Conservation (phyloP, 352 stramenopile genomes). For the Pseudoperonospora humuli region DNA sequence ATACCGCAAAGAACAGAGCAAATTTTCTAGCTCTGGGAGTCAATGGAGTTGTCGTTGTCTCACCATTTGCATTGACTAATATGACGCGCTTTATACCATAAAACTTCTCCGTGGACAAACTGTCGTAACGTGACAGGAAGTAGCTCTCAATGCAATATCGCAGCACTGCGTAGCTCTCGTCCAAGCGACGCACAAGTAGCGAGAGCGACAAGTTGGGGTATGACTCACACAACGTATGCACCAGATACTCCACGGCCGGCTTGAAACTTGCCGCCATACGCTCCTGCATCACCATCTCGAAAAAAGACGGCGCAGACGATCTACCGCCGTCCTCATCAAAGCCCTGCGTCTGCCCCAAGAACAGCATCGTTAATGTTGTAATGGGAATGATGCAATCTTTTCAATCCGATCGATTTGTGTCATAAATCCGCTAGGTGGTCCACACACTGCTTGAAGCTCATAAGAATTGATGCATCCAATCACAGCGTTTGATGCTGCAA, state of each 20-base stretch:
- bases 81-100: slow-evolving; percentile 82
- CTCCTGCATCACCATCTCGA: slow-evolving; percentile 85
- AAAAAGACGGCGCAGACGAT: slow-evolving; percentile 48
- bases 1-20: slow-evolving; percentile 52
- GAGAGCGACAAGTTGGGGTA: slow-evolving; percentile 53
- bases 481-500: slow-evolving; percentile 16
- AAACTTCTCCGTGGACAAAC: slow-evolving; percentile 74
- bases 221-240: slow-evolving; percentile 62
- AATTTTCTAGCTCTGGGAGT: slow-evolving; percentile 36
- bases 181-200: slow-evolving; percentile 54
- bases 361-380: no score
- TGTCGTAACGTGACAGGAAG: slow-evolving; percentile 70
- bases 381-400: background rate
- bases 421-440: background rate
- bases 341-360: slow-evolving; percentile 75
- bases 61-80: slow-evolving; percentile 5
- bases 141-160: slow-evolving; percentile 52
- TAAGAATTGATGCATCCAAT: slow-evolving; percentile 21
- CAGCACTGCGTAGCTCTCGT: slow-evolving; percentile 76
- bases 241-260: slow-evolving; percentile 66
- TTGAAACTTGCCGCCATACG: slow-evolving; percentile 72
- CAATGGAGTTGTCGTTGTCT: slow-evolving; percentile 28
- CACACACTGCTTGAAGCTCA: slow-evolving; percentile 2
- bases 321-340: slow-evolving; percentile 25
- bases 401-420: background rate